Evolutionary conservation across 2,329 filamentous ascomycete genomes (phyloP).

Genomic region (Penicillium sp.): DNA sequence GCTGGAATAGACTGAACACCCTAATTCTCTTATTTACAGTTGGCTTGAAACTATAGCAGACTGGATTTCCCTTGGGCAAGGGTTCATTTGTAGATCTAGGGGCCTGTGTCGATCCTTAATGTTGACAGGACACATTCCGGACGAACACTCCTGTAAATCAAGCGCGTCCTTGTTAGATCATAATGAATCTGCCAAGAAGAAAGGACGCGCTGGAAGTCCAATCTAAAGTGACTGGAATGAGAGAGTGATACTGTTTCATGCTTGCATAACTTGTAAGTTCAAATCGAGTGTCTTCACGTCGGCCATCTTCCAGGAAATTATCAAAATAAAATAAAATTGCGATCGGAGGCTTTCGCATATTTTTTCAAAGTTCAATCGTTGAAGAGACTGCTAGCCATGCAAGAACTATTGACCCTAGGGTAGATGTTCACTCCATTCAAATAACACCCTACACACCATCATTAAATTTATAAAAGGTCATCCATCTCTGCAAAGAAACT

Average conservation of each 20-base stretch:
- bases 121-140: constrained; percentile 19
- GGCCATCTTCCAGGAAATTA: background rate
- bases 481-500: constrained; percentile 34
- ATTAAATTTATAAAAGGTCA: constrained; percentile 39
- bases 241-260: background rate
- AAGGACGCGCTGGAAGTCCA: background rate
- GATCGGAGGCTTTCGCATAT: background rate
- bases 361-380: background rate
- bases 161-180: constrained; percentile 4
- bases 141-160: background rate
- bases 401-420: no score
- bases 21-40: no score
- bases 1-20: background rate
- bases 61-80: background rate
- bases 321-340: background rate
- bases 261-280: background rate
- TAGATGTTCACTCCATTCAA: background rate
- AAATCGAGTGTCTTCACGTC: background rate
- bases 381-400: no score
- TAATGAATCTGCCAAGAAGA: constrained; percentile 10
- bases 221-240: constrained; percentile 12
- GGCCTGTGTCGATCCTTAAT: constrained; percentile 7
- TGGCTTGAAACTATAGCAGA: background rate
- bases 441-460: constrained; percentile 29
- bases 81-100: constrained; percentile 13